Evolutionary conservation across 2,329 filamentous ascomycete species (phyloP), one percentile per base, ranked within the genome.

Genomic region (Knufia fluminis): DNA sequence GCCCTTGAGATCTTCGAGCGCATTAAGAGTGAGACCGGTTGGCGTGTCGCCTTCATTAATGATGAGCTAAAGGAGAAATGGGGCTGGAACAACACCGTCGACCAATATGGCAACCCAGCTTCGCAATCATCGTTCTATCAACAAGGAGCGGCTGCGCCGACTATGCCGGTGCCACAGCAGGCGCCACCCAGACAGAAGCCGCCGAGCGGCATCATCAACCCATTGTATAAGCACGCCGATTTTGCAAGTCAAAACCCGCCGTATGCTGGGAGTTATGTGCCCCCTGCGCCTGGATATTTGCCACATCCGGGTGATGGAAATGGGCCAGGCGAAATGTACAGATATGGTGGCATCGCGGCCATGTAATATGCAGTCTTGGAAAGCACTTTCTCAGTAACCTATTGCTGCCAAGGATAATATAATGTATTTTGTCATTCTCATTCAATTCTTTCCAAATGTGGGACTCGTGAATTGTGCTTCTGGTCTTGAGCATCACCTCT

Each of bases 221-320:
- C 86, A 1, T 66, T 91, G 33, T 75, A 83, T 57, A 79, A 78
- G 20, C 74, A 74, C 20, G 86, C 85, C 1, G 85, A 92, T 61
- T 92, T 92, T 63, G 83, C 75, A 20, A 72, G 83, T 57, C 83
- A 85, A 3, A 82, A 87, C 55, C 86, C 90, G 66, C 86, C 88
- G 1, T 94, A 92, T 61, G 83, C 87, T 61, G 80, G 82, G 45
- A 83, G 83, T 66, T 94, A 91, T 59, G 82, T 88, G 54, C 82
- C 85, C 31, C 85, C 86, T 1, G 61, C 52, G 10, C 33, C 55
- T 17, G 48, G 49, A 52, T 36, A 53, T 57, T 44, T 51, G 49
- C 17, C 49, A 45, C 39, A 53, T 41, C 16, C 46, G 49, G 19
- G 32, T 8, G 20, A 41, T 43, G 38, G 26, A 10, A 26, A n/a